Conservation (phyloP, 2,329 filamentous ascomycete species). For the Phialophora chinensis region DNA sequence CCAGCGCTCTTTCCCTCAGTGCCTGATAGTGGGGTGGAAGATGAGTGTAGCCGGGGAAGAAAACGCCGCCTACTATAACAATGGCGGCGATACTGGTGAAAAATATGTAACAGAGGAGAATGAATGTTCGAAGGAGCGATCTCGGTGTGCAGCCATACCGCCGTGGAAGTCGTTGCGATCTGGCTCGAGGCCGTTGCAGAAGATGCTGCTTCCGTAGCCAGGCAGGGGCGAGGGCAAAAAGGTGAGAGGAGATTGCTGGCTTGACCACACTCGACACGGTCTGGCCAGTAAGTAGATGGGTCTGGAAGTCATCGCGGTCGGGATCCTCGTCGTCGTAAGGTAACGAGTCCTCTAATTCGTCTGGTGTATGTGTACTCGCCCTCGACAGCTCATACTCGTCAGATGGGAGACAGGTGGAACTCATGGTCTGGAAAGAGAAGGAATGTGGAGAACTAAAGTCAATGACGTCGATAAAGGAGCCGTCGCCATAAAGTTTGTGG, state of each 20-base stretch:
- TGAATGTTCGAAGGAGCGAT: constrained; percentile 34
- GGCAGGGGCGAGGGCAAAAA: constrained; percentile 26
- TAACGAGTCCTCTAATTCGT: constrained; percentile 21
- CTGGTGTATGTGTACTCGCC: constrained; percentile 28
- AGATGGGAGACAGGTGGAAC: constrained; percentile 12
- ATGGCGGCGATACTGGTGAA: constrained; percentile 42
- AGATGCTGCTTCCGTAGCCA: constrained; percentile 32
- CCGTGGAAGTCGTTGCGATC: constrained; percentile 22
- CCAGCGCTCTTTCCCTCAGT: constrained; percentile 43
- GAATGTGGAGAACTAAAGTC: constrained; percentile 10
- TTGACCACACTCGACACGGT: constrained; percentile 16
- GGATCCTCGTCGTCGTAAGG: constrained; percentile 20
- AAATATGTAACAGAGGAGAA: constrained; percentile 32
- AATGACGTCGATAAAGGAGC: constrained; percentile 10
- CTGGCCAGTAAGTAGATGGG: constrained; percentile 26
- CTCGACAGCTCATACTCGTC: constrained; percentile 34
- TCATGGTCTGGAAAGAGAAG: constrained; percentile 29
- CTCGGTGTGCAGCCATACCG: constrained; percentile 24
- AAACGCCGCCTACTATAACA: constrained; percentile 53
- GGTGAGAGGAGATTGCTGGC: constrained; percentile 15
- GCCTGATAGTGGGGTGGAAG: constrained; percentile 59
- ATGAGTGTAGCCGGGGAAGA: constrained; percentile 63
- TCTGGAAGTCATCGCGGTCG: constrained; percentile 27
- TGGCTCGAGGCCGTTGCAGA: constrained; percentile 16
- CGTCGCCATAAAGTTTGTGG: constrained; percentile 27